A percentile compares a stretch with the other conserved stretches of the same genome.
Evolutionary conservation across 768 basidiomycete species (phyloP).

Genomic region (Cystobasidium ongulense): DNA sequence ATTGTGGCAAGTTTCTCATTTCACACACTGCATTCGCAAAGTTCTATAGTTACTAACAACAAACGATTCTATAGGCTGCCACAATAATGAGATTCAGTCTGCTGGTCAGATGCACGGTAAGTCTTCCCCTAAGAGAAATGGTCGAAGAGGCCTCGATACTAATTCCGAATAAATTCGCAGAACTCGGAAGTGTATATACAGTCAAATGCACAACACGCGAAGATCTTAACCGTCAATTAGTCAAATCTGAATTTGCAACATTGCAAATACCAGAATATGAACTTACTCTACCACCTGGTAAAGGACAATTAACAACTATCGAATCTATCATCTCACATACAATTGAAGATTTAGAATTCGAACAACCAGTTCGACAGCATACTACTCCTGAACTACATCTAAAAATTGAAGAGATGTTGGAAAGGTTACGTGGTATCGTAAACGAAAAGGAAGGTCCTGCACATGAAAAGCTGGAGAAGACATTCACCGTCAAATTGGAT

Average conservation of each 20-base stretch:
- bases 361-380: slow-evolving; percentile 66
- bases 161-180: no score
- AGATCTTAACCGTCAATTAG: slow-evolving; percentile 86
- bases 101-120: slow-evolving; percentile 71
- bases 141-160: no score
- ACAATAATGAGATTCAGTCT: slow-evolving; percentile 89
- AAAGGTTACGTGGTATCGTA: slow-evolving; percentile 58
- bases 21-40: not conserved
- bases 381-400: slow-evolving; percentile 63
- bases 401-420: slow-evolving; percentile 69
- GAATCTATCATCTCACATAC: slow-evolving; percentile 84
- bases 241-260: slow-evolving; percentile 75
- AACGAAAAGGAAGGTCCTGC: slow-evolving; percentile 54
- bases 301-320: slow-evolving; percentile 91
- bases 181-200: slow-evolving; percentile 71
- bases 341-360: slow-evolving; percentile 64
- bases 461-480: slow-evolving; percentile 48
- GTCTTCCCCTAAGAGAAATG: slow-evolving; percentile 46
- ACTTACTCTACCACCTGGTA: slow-evolving; percentile 71
- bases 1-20: slow-evolving; percentile 58
- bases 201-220: slow-evolving; percentile 61
- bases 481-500: slow-evolving; percentile 73
- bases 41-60: not conserved
- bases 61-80: slow-evolving; percentile 31
- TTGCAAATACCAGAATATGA: slow-evolving; percentile 78